Base-by-base conservation (phyloP, 2,329 filamentous ascomycete genomes). In the Atkinsonella hypoxylon region DNA sequence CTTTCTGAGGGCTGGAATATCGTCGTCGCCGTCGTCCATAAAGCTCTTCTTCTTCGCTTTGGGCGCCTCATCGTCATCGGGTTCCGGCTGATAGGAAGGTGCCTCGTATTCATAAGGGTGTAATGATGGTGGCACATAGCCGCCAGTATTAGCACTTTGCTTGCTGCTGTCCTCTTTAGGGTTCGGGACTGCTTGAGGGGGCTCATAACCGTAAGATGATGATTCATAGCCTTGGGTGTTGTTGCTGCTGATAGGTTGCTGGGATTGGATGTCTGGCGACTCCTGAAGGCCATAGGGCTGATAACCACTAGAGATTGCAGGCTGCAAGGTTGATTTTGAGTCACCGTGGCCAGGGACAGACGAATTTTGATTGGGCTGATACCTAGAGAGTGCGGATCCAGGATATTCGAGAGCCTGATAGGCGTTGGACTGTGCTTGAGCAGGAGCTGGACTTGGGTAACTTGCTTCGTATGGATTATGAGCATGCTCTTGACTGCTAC, bases 21-120 rank as follows among this genome's bases (percentile, higher is more conserved):
- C 80, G 12, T 51, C 86, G 12, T 89, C 85, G 30, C 91, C 87
- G 56, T 91, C 85, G 60, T 91, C 84, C 77, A 93, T 87, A 59
- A 89, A 82, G 20, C 79, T 81, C 64, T 86, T 89, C 70, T 87
- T 87, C 67, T 87, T 87, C 0, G 77, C 73, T 58, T 79, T 83
- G 7, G 77, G 71, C 10, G 72, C 70, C 22, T 73, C 67, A 12
- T 76, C 71, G 2, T 70, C 70, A 17, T 71, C 70, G 1, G 69
- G 63, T 6, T 73, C 71, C 2, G 79, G 73, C 22, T 82, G 73
- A 45, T 79, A 76, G 1, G 78, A 76, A 0, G 77, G 77, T 2
- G 78, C 76, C 54, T 80, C 76, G 57, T 79, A 81, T 42, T 72
- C 64, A 47, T 77, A 77, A 10, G 81, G 75, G 59, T 83, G 76